phyloP scores from a whole-genome alignment of 148 eudicot species.

The Linanthus parryae region DNA sequence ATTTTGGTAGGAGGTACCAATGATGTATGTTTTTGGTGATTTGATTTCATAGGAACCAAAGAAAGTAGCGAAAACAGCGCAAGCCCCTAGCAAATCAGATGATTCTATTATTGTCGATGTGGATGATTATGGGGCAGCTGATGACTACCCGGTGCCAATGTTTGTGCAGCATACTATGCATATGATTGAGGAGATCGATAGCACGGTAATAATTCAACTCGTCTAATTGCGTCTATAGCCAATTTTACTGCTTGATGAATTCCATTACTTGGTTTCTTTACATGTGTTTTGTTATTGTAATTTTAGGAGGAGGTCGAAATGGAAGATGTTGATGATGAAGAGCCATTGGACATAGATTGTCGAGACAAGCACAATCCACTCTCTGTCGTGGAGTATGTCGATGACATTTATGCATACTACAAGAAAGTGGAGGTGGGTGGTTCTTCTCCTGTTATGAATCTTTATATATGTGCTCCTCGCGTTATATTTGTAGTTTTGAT shows the following conservation, averaged over 20 bases:
- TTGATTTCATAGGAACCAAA: not conserved
- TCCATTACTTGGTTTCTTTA: not conserved
- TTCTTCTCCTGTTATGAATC: no score
- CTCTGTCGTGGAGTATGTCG: slow-evolving; percentile 55
- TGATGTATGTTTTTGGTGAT: not conserved
- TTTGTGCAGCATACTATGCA: slow-evolving; percentile 11
- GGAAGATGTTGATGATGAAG: slow-evolving; percentile 52
- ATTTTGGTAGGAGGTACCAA: not conserved
- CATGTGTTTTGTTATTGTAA: no score
- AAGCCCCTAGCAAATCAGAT: not conserved
- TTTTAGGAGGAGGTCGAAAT: slow-evolving; percentile 45
- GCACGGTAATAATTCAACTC: not conserved
- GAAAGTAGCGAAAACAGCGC: not conserved
- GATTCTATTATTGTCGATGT: not conserved
- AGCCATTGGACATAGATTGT: slow-evolving; percentile 47
- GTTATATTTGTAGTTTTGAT: not conserved
- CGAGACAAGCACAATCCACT: slow-evolving; percentile 47
- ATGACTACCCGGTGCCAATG: not conserved
- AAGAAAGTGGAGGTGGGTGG: slow-evolving; percentile 46
- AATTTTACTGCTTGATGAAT: not conserved
- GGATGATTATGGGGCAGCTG: not conserved
- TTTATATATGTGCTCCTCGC: not conserved
- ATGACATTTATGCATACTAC: slow-evolving; percentile 57
- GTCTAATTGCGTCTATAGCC: not conserved
- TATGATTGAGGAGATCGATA: slow-evolving; percentile 9